Percentiles rank a stretch among this genome's conserved stretches.
Evolutionary conservation across 2,329 filamentous ascomycete genomes (phyloP).

Genomic region (Aspergillus alliaceus): DNA sequence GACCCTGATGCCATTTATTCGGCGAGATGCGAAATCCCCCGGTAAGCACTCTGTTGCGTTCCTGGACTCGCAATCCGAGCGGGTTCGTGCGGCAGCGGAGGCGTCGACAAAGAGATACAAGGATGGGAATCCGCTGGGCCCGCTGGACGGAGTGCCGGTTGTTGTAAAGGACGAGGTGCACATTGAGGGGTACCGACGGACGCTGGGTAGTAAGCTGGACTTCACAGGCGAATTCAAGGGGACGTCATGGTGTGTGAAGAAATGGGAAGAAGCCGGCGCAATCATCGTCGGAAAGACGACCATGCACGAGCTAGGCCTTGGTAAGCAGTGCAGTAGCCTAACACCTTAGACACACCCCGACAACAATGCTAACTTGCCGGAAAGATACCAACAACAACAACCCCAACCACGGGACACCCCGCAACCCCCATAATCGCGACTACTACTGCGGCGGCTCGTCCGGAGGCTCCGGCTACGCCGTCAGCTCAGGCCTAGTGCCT

Average conservation of each 20-base stretch:
- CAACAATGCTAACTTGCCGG: background rate
- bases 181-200: conserved; percentile 68
- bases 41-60: conserved; percentile 71
- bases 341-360: too few species aligned
- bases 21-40: conserved; percentile 54
- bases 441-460: conserved; percentile 84
- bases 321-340: too few species aligned
- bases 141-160: conserved; percentile 79
- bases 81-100: conserved; percentile 66
- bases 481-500: conserved; percentile 71
- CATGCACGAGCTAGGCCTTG: conserved; percentile 79
- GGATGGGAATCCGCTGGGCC: conserved; percentile 62
- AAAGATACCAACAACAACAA: conserved; percentile 84
- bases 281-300: conserved; percentile 73
- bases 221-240: conserved; percentile 51
- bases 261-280: conserved; percentile 72
- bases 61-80: conserved; percentile 64
- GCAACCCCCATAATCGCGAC: conserved; percentile 71
- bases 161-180: conserved; percentile 81
- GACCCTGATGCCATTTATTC: conserved; percentile 69
- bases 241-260: conserved; percentile 70
- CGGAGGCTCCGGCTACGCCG: conserved; percentile 70
- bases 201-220: conserved; percentile 63
- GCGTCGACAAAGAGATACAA: conserved; percentile 73
- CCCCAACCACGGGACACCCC: conserved; percentile 68